Percentiles rank a stretch among this genome's conserved stretches.
Conservation (phyloP, 1,284 basidiomycete genomes). For the Vanrija pseudolonga region DNA sequence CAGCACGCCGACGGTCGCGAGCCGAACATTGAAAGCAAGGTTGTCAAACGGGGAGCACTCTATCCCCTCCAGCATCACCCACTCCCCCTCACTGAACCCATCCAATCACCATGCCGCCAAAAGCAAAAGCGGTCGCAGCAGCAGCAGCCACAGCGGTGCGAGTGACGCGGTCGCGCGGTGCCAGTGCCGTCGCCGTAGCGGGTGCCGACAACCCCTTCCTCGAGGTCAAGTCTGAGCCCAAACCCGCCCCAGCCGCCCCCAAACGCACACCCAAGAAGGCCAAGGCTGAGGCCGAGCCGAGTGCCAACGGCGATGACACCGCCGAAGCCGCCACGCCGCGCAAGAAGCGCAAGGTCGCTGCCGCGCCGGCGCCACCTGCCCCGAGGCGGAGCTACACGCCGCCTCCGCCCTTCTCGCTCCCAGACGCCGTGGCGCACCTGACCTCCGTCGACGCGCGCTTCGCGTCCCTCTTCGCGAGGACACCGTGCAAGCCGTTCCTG, state of each 20-base stretch:
- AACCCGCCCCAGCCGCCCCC: not conserved
- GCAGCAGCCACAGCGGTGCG: no score
- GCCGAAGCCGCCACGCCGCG: not conserved
- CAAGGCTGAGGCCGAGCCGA: not conserved
- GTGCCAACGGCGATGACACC: no score
- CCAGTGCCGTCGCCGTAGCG: no score
- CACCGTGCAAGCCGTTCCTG: constrained; percentile 36
- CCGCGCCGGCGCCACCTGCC: not conserved
- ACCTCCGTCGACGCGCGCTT: constrained; percentile 67
- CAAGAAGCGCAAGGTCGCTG: not conserved
- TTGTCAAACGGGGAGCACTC: no score
- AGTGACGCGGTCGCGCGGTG: no score
- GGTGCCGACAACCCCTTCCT: no score
- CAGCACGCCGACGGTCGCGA: no score
- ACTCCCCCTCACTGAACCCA: no score
- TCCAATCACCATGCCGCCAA: no score
- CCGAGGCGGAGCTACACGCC: constrained; percentile 5
- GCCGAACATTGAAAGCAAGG: no score
- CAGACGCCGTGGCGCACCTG: constrained; percentile 69
- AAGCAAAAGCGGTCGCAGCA: no score
- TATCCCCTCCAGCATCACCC: no score
- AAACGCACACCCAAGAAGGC: constrained; percentile 1
- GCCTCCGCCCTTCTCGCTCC: constrained; percentile 59
- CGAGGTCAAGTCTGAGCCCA: not conserved
- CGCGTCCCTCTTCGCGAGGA: constrained; percentile 57